These are phyloP conservation scores for Potentilla sterilis DNA, from an alignment of 306 rosid genomes.

Conservation along the genomic window DNA sequence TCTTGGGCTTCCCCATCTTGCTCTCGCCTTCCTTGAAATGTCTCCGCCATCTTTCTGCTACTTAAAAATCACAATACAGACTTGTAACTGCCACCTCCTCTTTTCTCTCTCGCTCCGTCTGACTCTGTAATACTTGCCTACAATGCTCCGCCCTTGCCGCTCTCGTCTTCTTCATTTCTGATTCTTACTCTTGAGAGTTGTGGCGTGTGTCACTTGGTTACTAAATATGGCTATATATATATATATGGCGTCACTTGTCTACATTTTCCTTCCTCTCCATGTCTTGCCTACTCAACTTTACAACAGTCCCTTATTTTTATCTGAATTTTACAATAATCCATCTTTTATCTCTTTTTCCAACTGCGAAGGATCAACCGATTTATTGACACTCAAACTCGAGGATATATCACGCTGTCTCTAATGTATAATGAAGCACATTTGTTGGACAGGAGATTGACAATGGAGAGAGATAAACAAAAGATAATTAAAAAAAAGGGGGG, in stretches of 20 bases:
- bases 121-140: conserved; percentile 3
- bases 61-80: not conserved
- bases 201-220: too few relatives aligned
- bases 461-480: not conserved
- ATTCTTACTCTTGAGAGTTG: too few relatives aligned
- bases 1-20: conserved; percentile 8
- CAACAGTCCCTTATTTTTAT: too few relatives aligned
- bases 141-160: not conserved
- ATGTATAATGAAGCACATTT: too few relatives aligned
- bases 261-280: not conserved
- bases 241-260: not conserved
- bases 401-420: not conserved
- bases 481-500: not conserved
- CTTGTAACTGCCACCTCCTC: conserved; percentile 5
- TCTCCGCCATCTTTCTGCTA: not conserved
- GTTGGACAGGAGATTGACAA: not conserved
- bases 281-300: too few relatives aligned
- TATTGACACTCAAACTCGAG: not conserved
- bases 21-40: not conserved
- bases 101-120: not conserved
- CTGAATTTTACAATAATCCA: too few relatives aligned
- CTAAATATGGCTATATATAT: too few relatives aligned
- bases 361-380: not conserved
- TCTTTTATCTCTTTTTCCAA: not conserved
- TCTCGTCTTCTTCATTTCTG: not conserved